Conservation (phyloP, 176 grass and related monocot species). For the Secale cereale region DNA sequence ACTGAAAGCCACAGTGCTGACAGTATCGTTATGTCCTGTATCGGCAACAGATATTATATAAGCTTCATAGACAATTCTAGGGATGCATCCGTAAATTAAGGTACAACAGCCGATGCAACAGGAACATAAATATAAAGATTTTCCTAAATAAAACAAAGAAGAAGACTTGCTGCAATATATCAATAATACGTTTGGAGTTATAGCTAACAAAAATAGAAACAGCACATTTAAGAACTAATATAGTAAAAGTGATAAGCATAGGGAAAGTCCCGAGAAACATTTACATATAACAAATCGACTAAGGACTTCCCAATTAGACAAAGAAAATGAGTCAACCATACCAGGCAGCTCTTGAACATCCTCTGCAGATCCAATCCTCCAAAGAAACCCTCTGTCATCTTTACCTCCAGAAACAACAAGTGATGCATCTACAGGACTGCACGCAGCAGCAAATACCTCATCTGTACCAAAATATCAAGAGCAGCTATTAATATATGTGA, state of each 20-base stretch:
- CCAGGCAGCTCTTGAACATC: slow-evolving; percentile 53
- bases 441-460: slow-evolving; percentile 65
- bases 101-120: background rate
- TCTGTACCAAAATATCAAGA: slow-evolving; percentile 40
- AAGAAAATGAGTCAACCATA: background rate
- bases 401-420: slow-evolving; percentile 82
- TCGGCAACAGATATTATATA: background rate
- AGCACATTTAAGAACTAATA: background rate
- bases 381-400: slow-evolving; percentile 87
- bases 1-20: slow-evolving; percentile 68
- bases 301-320: background rate
- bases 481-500: background rate
- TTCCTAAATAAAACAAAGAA: background rate
- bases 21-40: slow-evolving; percentile 76
- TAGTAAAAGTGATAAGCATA: background rate
- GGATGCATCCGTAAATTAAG: background rate
- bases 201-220: background rate
- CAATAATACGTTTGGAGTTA: background rate
- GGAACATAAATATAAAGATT: background rate
- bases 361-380: slow-evolving; percentile 74
- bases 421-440: slow-evolving; percentile 63
- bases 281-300: background rate
- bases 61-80: background rate
- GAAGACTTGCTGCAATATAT: background rate
- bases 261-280: background rate